These are phyloP conservation scores for Debaryomyces sp. DNA, from an alignment of 1,139 yeast genomes.

Conservation along the genomic window DNA sequence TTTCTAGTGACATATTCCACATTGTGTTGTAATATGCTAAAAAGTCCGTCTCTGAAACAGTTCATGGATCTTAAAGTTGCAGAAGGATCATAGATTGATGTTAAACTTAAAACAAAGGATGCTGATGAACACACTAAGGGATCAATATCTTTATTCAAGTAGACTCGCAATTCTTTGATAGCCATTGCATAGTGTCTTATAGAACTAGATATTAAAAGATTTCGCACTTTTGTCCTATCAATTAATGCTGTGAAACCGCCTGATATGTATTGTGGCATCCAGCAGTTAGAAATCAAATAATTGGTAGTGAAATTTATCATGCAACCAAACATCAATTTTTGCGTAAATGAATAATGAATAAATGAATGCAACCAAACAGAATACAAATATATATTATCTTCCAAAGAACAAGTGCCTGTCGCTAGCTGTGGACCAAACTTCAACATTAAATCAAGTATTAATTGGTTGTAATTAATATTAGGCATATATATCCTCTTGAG, in stretches of 20 bases:
- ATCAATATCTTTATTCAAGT: conserved; percentile 32
- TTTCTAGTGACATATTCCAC: conserved; percentile 25
- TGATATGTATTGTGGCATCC: conserved; percentile 15
- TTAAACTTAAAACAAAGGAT: conserved; percentile 43
- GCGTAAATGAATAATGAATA: conserved; percentile 20
- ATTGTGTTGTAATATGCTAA: conserved; percentile 38
- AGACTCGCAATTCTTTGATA: conserved; percentile 35
- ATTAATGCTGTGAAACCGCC: conserved; percentile 15
- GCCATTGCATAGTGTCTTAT: conserved; percentile 43
- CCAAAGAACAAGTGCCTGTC: conserved; percentile 33
- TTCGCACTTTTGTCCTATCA: conserved; percentile 24
- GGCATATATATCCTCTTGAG: conserved; percentile 17
- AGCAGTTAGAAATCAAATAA: conserved; percentile 38
- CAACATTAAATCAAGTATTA: conserved; percentile 15
- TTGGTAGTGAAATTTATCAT: conserved; percentile 44
- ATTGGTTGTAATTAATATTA: conserved; percentile 20
- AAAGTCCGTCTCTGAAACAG: conserved; percentile 48
- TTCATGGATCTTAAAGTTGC: conserved; percentile 41
- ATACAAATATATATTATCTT: conserved; percentile 35
- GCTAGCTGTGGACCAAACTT: conserved; percentile 24
- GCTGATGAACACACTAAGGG: conserved; percentile 41
- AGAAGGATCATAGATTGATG: conserved; percentile 50
- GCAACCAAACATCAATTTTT: conserved; percentile 39
- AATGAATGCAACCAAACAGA: conserved; percentile 39
- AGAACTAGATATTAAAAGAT: conserved; percentile 30